phyloP scores from a whole-genome alignment of 2,329 filamentous ascomycete genomes.

The Neopestalotiopsis sp. region DNA sequence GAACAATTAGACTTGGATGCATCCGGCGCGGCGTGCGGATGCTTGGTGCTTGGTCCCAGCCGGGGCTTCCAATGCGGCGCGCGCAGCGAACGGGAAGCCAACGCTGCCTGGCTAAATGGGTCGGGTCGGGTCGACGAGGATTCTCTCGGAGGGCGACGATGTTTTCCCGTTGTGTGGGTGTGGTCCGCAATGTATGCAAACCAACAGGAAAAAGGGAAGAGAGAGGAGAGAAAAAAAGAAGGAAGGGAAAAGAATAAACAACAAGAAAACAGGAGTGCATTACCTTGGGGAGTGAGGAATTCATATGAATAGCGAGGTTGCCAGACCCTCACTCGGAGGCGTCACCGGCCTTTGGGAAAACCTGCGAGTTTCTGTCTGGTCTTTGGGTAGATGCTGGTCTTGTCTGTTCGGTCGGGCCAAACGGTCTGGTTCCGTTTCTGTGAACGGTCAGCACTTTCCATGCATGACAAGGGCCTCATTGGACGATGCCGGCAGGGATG shows the following conservation, averaged over 20 bases:
- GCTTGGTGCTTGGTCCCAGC: neutral
- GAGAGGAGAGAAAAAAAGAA: neutral
- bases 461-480: constrained; percentile 8
- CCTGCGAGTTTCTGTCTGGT: neutral
- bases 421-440: constrained; percentile 13
- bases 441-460: constrained; percentile 16
- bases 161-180: neutral
- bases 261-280: neutral
- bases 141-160: neutral
- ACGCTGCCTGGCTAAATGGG: neutral
- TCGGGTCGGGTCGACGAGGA: neutral
- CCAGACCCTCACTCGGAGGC: constrained; percentile 12
- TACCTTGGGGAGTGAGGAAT: constrained; percentile 20
- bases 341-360: constrained; percentile 3
- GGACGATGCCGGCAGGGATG: constrained; percentile 6
- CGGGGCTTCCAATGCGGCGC: constrained; percentile 3
- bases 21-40: constrained; percentile 1
- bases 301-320: constrained; percentile 18
- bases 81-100: neutral
- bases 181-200: neutral
- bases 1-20: constrained; percentile 1
- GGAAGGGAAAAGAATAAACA: neutral
- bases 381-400: too few relatives aligned
- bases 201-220: neutral
- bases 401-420: neutral